Evolutionary conservation across 1,284 basidiomycete species (phyloP), one percentile per base, ranked within the genome.

Genomic region (Takashimella koratensis): DNA sequence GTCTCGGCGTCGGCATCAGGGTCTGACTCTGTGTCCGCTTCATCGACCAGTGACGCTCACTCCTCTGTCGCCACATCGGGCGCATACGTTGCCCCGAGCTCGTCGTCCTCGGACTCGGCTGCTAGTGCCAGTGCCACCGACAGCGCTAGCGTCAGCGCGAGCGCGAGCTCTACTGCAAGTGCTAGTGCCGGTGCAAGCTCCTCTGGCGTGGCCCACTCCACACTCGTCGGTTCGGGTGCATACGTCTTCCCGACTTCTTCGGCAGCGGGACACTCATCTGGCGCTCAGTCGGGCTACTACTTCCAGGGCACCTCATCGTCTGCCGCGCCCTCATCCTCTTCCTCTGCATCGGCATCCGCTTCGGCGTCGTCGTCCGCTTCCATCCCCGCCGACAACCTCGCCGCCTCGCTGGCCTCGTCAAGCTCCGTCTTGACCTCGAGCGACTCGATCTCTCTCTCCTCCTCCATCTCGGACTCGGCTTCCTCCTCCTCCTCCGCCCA

Each of bases 381-480:
- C 43, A 16, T 21, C 20, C 5, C n/a, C 47, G 4, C 36, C 19
- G 44, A 24, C 4, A 26, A 19, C 48, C n/a, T 41, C 25, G 25
- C 26, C 22, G 48, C 51, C 26, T 40, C 48, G 16, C 16, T 20
- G 11, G 45, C 53, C 51, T 36, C 51, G 11, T 50, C 52, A 13
- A 50, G 43, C 42, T 40, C 42, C 19, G 39, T 44, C 26, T 58
- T 55, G 11, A 52, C 56, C 25, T 53, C 50, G 12, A 42, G 47
- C 23, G 44, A 36, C 8, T 47, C 42, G 40, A 22, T 16, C 30
- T 71, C 73, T 43, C 77, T 70, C 52, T 66, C 71, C 43, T 71
- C 51, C 20, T 49, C n/a, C 27, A 23, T 49, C 12, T 45, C 54
- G 43, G 62, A 59, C 43, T 70, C 69, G 30, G 64, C 63, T 30